Base-by-base conservation (phyloP, 1,284 basidiomycete genomes). In the Pseudozyma thailandica region DNA sequence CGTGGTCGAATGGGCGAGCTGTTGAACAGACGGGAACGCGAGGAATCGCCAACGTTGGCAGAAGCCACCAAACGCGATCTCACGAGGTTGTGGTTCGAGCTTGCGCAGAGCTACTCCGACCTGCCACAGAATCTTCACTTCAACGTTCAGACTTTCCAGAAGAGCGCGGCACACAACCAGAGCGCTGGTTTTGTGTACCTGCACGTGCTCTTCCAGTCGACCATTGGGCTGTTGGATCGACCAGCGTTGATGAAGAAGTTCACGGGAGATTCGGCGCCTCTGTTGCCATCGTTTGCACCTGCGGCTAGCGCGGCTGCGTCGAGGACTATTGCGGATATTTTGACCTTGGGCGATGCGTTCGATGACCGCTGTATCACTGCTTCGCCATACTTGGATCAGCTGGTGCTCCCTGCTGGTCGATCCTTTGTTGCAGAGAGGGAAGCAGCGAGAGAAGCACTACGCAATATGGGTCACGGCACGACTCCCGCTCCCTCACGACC, bases 181-280 rank as follows among this genome's bases (percentile, higher is more conserved):
- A 74, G 74, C 26, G 53, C 74, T 1, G 75, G 65, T 1, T 78
- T 78, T 27, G 64, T 78, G 18, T 78, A 74, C 33, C 33, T 78
- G 48, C 75, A 78, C 39, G 71, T 75, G 20, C 68, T 78, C 7
- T 72, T 78, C 65, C 75, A 78, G 53, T 74, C 71, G 10, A 78
- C 75, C 16, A 78, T 78, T 33, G 75, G 74, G 4, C 45, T 78
- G 47, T 49, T 78, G 37, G 70, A 78, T 30, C 63, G 75, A 9
- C 75, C 75, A 6, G 58, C 66, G 27, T 45, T 77, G 30, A 60
- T 77, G 59, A 68, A 73, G 47, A 69, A 68, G 60, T 69, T 73
- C 35, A 69, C 64, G 8, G 50, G 37, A 6, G 65, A 73, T 18
- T 64, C 65, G 46, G 60, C 42, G 15, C 70, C 70, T 18, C 20